Percentiles rank a stretch among this genome's conserved stretches.
Conservation (phyloP, 805 yeast genomes). For the Candida caryicola region DNA sequence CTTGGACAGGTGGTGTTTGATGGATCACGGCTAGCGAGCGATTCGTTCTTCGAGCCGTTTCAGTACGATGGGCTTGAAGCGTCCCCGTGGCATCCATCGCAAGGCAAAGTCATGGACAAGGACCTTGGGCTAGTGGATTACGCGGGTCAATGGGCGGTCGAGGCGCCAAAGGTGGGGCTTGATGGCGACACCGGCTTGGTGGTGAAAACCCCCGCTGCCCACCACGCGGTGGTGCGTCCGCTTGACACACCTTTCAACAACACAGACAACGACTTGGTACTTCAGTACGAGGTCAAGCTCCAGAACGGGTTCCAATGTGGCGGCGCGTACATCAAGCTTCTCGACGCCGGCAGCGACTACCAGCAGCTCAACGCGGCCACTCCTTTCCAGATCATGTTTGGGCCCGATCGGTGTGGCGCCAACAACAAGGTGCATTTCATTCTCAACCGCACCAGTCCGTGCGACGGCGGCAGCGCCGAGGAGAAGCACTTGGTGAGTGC, state of each 20-base stretch:
- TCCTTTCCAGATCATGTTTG: conserved; percentile 86
- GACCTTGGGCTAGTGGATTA: conserved; percentile 52
- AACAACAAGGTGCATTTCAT: conserved; percentile 80
- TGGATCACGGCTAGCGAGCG: conserved; percentile 30
- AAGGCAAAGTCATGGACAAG: conserved; percentile 27
- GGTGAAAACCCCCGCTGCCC: conserved; percentile 70
- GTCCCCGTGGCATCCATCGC: conserved; percentile 51
- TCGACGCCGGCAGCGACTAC: conserved; percentile 43
- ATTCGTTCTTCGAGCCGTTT: conserved; percentile 68
- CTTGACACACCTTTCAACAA: conserved; percentile 59
- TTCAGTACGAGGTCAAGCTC: conserved; percentile 85
- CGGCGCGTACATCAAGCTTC: conserved; percentile 82
- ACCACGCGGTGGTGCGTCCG: conserved; percentile 73
- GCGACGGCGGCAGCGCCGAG: conserved; percentile 49
- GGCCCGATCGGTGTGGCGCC: conserved; percentile 88
- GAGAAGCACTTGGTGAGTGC: conserved; percentile 69
- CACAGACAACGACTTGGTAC: conserved; percentile 62
- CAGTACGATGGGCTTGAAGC: conserved; percentile 18
- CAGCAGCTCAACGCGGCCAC: conserved; percentile 59
- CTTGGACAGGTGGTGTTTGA: too few species aligned
- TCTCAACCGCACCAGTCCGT: conserved; percentile 54
- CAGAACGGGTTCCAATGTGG: conserved; percentile 82
- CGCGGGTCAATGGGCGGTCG: conserved; percentile 74
- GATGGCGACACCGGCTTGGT: conserved; percentile 73
- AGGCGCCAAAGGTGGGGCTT: conserved; percentile 55